Percentiles rank a stretch among this genome's conserved stretches.
phyloP scores from a whole-genome alignment of 2,329 filamentous ascomycete species.

The Chrysoporthe deuterocubensis region DNA sequence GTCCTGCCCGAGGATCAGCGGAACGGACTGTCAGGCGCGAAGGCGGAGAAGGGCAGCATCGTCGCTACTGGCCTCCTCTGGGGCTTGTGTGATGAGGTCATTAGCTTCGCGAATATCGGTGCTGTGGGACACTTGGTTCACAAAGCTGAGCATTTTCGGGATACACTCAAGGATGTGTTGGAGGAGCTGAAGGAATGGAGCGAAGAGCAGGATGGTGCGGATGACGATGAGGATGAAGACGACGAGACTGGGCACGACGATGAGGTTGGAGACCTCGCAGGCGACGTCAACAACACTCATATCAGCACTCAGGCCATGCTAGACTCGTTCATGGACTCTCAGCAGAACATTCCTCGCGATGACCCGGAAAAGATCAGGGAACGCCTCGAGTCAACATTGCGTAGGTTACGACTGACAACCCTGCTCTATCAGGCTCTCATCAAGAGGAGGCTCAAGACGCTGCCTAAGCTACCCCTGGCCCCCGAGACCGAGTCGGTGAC shows the following conservation, averaged over 20 bases:
- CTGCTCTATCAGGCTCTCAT: slow-evolving; percentile 71
- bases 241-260: slow-evolving; percentile 44
- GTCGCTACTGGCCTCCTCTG: slow-evolving; percentile 78
- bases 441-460: slow-evolving; percentile 69
- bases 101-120: slow-evolving; percentile 66
- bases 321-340: slow-evolving; percentile 69
- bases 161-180: slow-evolving; percentile 79
- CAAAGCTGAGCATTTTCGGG: slow-evolving; percentile 75
- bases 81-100: slow-evolving; percentile 78
- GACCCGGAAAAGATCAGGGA: slow-evolving; percentile 67
- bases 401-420: slow-evolving; percentile 67
- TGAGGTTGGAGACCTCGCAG: slow-evolving; percentile 47
- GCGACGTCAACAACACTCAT: slow-evolving; percentile 37
- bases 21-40: slow-evolving; percentile 42
- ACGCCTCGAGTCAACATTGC: slow-evolving; percentile 67
- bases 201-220: slow-evolving; percentile 69
- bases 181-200: slow-evolving; percentile 89
- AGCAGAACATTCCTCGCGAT: slow-evolving; percentile 63
- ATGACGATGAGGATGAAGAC: slow-evolving; percentile 57
- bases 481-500: slow-evolving; percentile 34
- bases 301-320: slow-evolving; percentile 59
- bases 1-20: slow-evolving; percentile 52
- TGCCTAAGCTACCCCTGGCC: slow-evolving; percentile 44
- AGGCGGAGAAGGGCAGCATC: slow-evolving; percentile 55
- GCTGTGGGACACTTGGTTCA: slow-evolving; percentile 71